Conservation (phyloP, 345 rosid species). For the Cardamine chenopodiifolia region DNA sequence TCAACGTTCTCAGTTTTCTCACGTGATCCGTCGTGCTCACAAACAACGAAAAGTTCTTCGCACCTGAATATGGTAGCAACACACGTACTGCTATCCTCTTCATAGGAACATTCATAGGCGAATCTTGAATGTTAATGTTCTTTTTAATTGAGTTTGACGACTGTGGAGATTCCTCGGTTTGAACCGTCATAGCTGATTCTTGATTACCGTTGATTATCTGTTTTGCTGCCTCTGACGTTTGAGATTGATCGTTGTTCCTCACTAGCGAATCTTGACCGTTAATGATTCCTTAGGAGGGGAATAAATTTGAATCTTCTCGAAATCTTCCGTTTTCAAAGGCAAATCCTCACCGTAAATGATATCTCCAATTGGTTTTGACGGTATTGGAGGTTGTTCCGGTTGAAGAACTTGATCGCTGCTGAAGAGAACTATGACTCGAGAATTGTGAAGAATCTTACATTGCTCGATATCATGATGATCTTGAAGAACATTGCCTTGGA, state of each 20-base stretch:
- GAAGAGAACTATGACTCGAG: neutral
- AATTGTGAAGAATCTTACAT: neutral
- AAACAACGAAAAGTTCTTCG: slow-evolving; percentile 62
- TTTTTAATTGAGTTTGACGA: neutral
- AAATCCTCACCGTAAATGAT: neutral
- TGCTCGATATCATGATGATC: neutral
- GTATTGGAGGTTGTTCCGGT: neutral
- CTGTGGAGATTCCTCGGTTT: neutral
- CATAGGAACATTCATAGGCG: neutral
- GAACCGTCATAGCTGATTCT: neutral
- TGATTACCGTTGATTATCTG: neutral
- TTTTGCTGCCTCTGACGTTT: neutral
- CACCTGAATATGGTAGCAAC: slow-evolving; percentile 5
- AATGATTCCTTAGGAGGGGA: neutral
- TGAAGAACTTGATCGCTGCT: neutral
- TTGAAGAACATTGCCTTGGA: neutral
- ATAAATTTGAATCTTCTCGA: no score
- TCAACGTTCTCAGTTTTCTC: slow-evolving; percentile 66
- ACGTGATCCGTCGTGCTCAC: slow-evolving; percentile 42
- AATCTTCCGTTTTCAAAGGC: neutral
- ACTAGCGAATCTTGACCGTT: neutral
- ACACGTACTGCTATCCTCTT: neutral
- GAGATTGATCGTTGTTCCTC: neutral
- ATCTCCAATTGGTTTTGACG: neutral
- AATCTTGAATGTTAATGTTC: neutral